Conservation (phyloP, 2,329 filamentous ascomycete genomes). For the Beauveria australis region DNA sequence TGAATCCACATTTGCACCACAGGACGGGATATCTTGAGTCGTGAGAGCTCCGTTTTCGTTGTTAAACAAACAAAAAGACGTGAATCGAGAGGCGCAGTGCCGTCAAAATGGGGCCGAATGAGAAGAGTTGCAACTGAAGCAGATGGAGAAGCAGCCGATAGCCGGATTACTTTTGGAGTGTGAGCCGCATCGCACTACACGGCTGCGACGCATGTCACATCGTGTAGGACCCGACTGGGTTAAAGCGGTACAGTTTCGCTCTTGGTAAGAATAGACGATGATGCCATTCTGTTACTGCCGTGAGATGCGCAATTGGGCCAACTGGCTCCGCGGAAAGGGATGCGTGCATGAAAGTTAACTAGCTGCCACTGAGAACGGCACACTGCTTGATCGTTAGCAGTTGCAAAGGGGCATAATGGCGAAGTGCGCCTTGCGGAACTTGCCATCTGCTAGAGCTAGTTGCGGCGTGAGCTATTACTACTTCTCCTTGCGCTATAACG, state of each 20-base stretch:
- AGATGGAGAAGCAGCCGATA: neutral
- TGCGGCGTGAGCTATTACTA: neutral
- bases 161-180: neutral
- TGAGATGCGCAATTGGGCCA: neutral
- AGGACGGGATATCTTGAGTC: neutral
- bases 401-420: neutral
- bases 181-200: neutral
- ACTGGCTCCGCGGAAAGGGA: neutral
- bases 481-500: neutral
- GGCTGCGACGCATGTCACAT: slow-evolving; percentile 9
- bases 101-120: neutral
- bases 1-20: neutral
- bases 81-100: neutral
- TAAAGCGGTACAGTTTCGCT: neutral
- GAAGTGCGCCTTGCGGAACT: neutral
- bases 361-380: neutral
- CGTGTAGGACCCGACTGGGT: neutral
- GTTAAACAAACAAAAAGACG: too few relatives aligned
- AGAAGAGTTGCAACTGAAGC: neutral
- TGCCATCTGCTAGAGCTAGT: neutral
- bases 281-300: neutral
- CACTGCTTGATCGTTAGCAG: neutral
- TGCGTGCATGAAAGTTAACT: too few relatives aligned
- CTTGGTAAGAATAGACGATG: neutral
- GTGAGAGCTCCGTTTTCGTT: neutral